These are phyloP conservation scores for Alternaria conjuncta DNA, from an alignment of 2,329 filamentous ascomycete genomes.

Conservation along the genomic window DNA sequence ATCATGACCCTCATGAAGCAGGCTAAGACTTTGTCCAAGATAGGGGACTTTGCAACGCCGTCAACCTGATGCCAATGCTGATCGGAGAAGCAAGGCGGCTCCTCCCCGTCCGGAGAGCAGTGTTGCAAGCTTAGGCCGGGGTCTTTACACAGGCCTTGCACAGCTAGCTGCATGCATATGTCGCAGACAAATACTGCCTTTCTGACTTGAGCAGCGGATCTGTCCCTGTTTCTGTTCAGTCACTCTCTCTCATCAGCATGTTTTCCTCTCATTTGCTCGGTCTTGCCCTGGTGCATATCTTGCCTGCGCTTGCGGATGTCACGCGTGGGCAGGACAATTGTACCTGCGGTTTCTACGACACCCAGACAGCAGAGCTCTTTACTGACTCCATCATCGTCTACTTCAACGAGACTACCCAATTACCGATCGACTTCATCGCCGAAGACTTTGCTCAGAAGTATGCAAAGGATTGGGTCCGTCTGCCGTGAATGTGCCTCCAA, in stretches of 20 bases:
- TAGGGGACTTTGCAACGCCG: slow-evolving; percentile 10
- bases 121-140: slow-evolving; percentile 4
- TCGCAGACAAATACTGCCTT: slow-evolving; percentile 8
- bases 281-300: slow-evolving; percentile 20
- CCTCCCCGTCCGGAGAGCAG: slow-evolving; percentile 11
- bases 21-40: slow-evolving; percentile 1
- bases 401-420: slow-evolving; percentile 56
- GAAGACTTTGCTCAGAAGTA: slow-evolving; percentile 53
- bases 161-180: neutral
- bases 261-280: slow-evolving; percentile 12
- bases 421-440: slow-evolving; percentile 48
- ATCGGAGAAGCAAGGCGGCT: slow-evolving; percentile 5
- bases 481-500: neutral
- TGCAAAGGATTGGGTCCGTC: slow-evolving; percentile 52
- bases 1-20: slow-evolving; percentile 14
- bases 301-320: slow-evolving; percentile 26
- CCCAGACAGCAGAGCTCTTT: slow-evolving; percentile 47
- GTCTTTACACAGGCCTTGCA: neutral
- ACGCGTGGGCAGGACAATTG: slow-evolving; percentile 42
- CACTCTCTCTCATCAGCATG: slow-evolving; percentile 22
- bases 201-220: slow-evolving; percentile 2
- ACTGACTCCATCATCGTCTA: slow-evolving; percentile 59
- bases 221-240: slow-evolving; percentile 8
- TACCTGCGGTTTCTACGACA: slow-evolving; percentile 56
- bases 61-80: neutral